Conservation (phyloP, 495 filamentous ascomycete genomes). For the Aspergillus saccharolyticus region DNA sequence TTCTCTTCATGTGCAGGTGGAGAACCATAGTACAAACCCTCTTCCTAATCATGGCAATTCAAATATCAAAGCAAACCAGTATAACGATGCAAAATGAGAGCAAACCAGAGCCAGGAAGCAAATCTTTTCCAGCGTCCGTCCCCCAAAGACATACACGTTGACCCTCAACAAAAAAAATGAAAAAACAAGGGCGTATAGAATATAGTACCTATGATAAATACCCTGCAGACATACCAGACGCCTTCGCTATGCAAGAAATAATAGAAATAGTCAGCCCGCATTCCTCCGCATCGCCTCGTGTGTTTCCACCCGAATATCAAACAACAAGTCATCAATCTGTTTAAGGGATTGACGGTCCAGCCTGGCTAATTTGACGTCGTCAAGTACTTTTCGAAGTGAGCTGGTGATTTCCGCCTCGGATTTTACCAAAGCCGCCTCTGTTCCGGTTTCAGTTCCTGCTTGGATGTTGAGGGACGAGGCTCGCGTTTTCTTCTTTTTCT, state of each 20-base stretch:
- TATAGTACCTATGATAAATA: slow-evolving; percentile 11
- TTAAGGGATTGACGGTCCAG: slow-evolving; percentile 49
- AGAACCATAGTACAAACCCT: too few species aligned
- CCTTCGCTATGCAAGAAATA: slow-evolving; percentile 42
- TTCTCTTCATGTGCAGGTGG: too few species aligned
- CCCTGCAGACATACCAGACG: slow-evolving; percentile 24
- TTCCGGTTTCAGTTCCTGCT: slow-evolving; percentile 5
- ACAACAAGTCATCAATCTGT: slow-evolving; percentile 61
- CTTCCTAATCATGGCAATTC: too few species aligned
- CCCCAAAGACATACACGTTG: not conserved
- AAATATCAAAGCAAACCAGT: too few species aligned
- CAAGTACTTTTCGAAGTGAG: slow-evolving; percentile 47
- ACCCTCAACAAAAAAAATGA: not conserved
- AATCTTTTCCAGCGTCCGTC: too few species aligned
- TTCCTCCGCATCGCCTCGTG: slow-evolving; percentile 55
- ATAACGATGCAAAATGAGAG: too few species aligned
- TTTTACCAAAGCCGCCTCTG: not conserved
- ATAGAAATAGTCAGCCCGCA: slow-evolving; percentile 9
- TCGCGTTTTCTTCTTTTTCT: slow-evolving; percentile 3
- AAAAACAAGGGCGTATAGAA: not conserved
- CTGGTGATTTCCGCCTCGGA: slow-evolving; percentile 36
- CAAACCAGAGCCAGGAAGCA: too few species aligned
- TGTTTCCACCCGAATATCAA: slow-evolving; percentile 60
- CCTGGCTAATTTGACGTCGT: slow-evolving; percentile 44
- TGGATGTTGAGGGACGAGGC: slow-evolving; percentile 8